Evolutionary conservation across 768 basidiomycete genomes (phyloP), one percentile per base, ranked within the genome.

Genomic region (Leccinellum rugosiceps): DNA sequence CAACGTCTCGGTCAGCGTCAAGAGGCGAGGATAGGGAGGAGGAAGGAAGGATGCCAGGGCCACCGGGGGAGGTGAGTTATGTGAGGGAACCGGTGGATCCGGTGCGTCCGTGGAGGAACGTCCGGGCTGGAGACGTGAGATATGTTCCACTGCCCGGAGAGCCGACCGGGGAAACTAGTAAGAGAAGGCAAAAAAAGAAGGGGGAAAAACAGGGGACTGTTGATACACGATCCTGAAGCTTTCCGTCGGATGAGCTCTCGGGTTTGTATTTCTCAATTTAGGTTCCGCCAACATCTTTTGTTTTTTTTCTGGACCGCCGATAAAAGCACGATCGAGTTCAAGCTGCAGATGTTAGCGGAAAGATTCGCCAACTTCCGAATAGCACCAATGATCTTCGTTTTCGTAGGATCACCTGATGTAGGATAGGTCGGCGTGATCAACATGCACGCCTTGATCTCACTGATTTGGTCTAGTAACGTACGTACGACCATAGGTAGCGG

Each of bases 71-170:
- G 46, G 75, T 79, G 14, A 70, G 61, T n/a, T 71, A 73, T 62
- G 74, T 72, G n/a, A 71, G 62, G 34, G 62, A 63, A 8, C 48
- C 38, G 3, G 61, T 61, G 19, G 73, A 74, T 52, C 60, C 69
- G 2, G 56, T 34, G 6, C 65, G 76, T 2, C 81, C 78, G 28
- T 84, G 80, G 79, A 70, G 68, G 58, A 83, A 82, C 61, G 41
- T 77, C 35, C 63, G 69, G 2, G 70, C 65, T 47, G 72, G 63
- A 14, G 64, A 68, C 11, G 63, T 73, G 41, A 60, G 52, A 3
- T 84, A 83, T 63, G 59, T 78, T 6, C 75, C 77, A 1, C 65
- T 69, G 1, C 61, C 67, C 21, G 47, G 47, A 31, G 57, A 19
- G 28, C 49, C 52, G n/a, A 32, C 46, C 3, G 47, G 26, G n/a